Evolutionary conservation across 2,329 filamentous ascomycete species (phyloP).

Genomic region (Torrubiella hemipterigena): DNA sequence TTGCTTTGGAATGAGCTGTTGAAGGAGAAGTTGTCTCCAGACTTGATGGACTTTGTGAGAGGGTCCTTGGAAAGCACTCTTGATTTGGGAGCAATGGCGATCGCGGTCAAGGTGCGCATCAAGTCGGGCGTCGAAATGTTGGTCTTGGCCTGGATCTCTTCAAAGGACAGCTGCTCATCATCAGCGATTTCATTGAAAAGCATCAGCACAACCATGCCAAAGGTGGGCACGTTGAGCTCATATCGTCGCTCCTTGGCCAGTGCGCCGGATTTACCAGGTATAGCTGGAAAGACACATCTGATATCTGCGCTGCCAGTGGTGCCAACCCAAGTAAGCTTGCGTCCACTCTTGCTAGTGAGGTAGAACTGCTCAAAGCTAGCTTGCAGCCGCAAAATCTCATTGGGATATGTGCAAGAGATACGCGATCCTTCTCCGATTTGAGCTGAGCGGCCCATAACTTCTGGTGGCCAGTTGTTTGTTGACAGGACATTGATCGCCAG

Average conservation of each 20-base stretch:
- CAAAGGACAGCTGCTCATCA: conserved; percentile 40
- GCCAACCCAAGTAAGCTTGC: conserved; percentile 73
- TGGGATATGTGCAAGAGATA: conserved; percentile 56
- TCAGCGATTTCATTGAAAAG: conserved; percentile 72
- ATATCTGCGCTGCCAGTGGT: conserved; percentile 72
- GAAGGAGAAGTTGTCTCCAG: conserved; percentile 68
- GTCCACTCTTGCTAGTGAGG: conserved; percentile 72
- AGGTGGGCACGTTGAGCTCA: conserved; percentile 85
- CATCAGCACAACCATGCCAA: conserved; percentile 79
- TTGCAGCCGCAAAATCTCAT: conserved; percentile 62
- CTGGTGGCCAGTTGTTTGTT: conserved; percentile 89
- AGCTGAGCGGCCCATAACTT: conserved; percentile 60
- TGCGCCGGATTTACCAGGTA: conserved; percentile 54
- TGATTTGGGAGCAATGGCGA: conserved; percentile 75
- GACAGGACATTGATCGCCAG: conserved; percentile 78
- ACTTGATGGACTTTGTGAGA: conserved; percentile 62
- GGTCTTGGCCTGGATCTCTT: conserved; percentile 74
- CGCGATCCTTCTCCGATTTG: conserved; percentile 32
- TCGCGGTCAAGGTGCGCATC: conserved; percentile 63
- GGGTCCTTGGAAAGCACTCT: conserved; percentile 72
- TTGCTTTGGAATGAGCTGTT: conserved; percentile 75
- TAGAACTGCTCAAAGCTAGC: conserved; percentile 86
- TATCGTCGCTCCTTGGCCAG: conserved; percentile 60
- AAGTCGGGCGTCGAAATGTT: conserved; percentile 68
- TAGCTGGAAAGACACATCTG: conserved; percentile 62